Percentiles rank a stretch among this genome's conserved stretches.
Conservation (phyloP, 2,329 filamentous ascomycete genomes). For the Rutstroemia sp. region DNA sequence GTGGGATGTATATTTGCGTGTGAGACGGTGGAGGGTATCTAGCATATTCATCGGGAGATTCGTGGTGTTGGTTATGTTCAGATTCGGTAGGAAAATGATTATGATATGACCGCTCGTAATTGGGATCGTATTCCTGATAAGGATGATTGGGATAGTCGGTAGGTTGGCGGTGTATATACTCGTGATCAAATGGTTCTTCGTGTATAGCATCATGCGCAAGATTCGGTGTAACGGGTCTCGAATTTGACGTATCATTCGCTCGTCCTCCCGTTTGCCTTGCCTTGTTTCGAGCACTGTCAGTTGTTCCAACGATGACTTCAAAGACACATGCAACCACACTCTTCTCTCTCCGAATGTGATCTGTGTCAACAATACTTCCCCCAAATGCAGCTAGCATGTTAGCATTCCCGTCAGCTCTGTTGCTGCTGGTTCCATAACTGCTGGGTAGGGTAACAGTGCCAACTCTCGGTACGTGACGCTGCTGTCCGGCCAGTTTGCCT, state of each 20-base stretch:
- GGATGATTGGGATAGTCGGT: constrained; percentile 25
- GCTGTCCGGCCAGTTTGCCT: constrained; percentile 70
- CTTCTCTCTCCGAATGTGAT: constrained; percentile 78
- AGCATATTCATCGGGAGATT: constrained; percentile 29
- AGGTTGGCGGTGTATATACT: constrained; percentile 4
- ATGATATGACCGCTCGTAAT: constrained; percentile 23
- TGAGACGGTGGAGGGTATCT: constrained; percentile 25
- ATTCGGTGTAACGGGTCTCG: constrained; percentile 12
- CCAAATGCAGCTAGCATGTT: constrained; percentile 47
- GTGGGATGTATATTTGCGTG: constrained; percentile 47
- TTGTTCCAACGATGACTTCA: constrained; percentile 80
- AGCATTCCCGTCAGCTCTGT: constrained; percentile 28
- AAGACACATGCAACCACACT: constrained; percentile 84
- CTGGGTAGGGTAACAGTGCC: constrained; percentile 23
- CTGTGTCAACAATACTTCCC: constrained; percentile 77
- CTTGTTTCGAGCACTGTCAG: constrained; percentile 51
- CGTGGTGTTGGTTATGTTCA: constrained; percentile 21
- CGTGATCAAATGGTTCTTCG: constrained; percentile 15
- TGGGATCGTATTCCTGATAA: constrained; percentile 28
- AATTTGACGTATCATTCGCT: constrained; percentile 15
- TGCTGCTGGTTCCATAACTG: constrained; percentile 15
- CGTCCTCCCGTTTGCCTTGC: constrained; percentile 20
- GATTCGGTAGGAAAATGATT: constrained; percentile 21
- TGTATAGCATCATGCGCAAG: constrained; percentile 18
- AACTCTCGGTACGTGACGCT: constrained; percentile 31